Evolutionary conservation across 139 green algal species (phyloP).

Genomic region (Pseudopediastrum boryanum): DNA sequence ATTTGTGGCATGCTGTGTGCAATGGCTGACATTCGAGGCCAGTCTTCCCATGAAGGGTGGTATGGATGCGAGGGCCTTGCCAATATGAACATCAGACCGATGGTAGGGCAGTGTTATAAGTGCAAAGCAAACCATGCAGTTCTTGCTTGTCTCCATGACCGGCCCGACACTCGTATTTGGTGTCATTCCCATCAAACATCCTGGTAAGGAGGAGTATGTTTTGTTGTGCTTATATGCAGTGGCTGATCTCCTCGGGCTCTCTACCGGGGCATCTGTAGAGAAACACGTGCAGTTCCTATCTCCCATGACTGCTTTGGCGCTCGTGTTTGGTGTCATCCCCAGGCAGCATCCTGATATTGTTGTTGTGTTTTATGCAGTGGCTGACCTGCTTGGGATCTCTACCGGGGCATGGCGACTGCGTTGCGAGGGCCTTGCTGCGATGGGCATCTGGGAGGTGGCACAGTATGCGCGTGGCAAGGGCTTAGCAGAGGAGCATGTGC

Average conservation of each 20-base stretch:
- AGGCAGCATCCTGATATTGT: background rate
- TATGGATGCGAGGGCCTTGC: no score
- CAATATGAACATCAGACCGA: no score
- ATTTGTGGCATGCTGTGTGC: no score
- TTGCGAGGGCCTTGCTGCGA: conserved; percentile 13
- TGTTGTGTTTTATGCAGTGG: background rate
- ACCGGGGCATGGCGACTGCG: background rate
- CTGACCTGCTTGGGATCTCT: conserved; percentile 31
- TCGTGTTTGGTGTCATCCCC: background rate
- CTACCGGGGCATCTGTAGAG: background rate
- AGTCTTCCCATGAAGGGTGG: no score
- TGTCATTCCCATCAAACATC: background rate
- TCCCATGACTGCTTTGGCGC: background rate
- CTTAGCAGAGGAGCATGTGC: background rate
- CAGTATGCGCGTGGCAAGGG: conserved; percentile 18
- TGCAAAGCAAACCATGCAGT: no score
- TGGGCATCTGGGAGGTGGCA: conserved; percentile 24
- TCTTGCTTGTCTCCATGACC: no score
- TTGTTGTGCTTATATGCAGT: background rate
- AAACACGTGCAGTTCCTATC: no score
- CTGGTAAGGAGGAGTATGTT: no score
- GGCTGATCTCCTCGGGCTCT: conserved; percentile 27
- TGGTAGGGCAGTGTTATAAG: no score
- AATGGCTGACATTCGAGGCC: no score
- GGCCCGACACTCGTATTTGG: background rate